Conservation (phyloP, 306 rosid genomes). For the Casuarina glauca region DNA sequence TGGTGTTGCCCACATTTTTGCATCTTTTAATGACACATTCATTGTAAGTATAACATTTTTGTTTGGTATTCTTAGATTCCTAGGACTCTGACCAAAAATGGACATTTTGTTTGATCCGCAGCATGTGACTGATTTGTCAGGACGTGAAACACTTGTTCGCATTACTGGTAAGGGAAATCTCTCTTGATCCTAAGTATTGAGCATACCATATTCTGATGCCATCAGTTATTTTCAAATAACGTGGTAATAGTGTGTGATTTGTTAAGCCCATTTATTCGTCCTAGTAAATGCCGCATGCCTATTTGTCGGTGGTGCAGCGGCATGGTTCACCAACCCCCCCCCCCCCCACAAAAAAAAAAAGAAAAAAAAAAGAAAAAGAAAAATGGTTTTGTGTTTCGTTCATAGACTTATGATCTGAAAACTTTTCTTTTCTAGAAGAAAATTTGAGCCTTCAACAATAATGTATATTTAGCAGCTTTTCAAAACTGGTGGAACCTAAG, state of each 20-base stretch:
- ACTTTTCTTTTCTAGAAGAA: background rate
- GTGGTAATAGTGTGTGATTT: background rate
- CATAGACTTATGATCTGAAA: background rate
- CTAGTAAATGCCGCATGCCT: background rate
- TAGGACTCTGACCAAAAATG: background rate
- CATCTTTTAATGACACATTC: constrained; percentile 84
- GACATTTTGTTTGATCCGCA: constrained; percentile 28
- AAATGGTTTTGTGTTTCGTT: background rate
- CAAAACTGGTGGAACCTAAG: background rate
- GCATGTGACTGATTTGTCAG: constrained; percentile 87
- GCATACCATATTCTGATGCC: background rate
- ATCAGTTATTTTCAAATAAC: background rate
- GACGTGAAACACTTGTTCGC: constrained; percentile 81
- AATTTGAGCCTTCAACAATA: background rate
- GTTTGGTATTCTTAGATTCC: background rate
- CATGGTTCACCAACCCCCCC: background rate
- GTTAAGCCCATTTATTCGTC: background rate
- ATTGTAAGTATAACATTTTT: constrained; percentile 46
- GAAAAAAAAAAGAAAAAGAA: too few relatives aligned
- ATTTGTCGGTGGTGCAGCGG: background rate
- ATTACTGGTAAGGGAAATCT: constrained; percentile 56
- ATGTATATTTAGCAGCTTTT: background rate
- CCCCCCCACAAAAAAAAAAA: too few relatives aligned
- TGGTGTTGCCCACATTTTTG: constrained; percentile 82
- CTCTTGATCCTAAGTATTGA: background rate